Conservation (phyloP, 179 eudicot species). For the Patellifolia procumbens region DNA sequence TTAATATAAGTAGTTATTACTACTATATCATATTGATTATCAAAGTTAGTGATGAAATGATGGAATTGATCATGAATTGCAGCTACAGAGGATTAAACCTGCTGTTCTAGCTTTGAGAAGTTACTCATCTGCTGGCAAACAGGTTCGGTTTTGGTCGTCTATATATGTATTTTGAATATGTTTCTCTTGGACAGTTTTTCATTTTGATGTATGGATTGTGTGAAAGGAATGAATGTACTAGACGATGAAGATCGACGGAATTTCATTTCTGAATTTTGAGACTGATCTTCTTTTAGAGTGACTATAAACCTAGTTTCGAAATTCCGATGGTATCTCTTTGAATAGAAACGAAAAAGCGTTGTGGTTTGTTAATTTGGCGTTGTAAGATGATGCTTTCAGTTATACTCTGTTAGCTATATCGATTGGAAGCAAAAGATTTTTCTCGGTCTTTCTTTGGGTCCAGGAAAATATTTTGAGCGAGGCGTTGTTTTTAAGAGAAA, state of each 20-base stretch:
- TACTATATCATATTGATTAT: not conserved
- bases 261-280: not conserved
- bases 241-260: not conserved
- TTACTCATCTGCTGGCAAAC: constrained; percentile 29
- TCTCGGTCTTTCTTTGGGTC: too few species aligned
- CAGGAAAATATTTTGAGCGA: too few species aligned
- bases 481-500: too few species aligned
- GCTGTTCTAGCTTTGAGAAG: constrained; percentile 18
- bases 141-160: constrained; percentile 15
- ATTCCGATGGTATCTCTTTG: not conserved
- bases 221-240: not conserved
- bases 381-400: not conserved
- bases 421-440: too few species aligned
- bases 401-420: too few species aligned
- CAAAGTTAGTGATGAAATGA: not conserved
- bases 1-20: too few species aligned
- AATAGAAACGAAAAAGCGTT: too few species aligned
- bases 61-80: constrained; percentile 4
- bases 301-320: not conserved
- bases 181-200: not conserved
- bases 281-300: not conserved
- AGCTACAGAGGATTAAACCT: constrained; percentile 29
- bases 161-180: not conserved
- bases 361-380: not conserved
- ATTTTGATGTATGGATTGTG: not conserved